Base-by-base conservation (phyloP, 78 protist genomes). In the Dictyostelium intermedium region DNA sequence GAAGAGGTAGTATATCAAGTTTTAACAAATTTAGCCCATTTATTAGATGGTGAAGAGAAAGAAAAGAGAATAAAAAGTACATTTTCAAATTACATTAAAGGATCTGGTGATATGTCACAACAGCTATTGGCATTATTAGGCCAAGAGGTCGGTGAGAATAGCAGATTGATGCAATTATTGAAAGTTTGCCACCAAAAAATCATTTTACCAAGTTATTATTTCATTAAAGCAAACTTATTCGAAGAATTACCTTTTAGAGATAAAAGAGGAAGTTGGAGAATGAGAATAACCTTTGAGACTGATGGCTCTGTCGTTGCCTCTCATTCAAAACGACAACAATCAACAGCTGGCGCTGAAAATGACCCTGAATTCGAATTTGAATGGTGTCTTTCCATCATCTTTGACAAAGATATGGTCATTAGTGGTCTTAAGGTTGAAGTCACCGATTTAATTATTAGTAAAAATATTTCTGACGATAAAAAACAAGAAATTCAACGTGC, bases 321-420 rank as follows among this genome's bases (percentile, higher is more conserved):
- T 13, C 94, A 89, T 69, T 80, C 87, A 23, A 89, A 89, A 35
- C 78, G 94, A 37, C 94, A 89, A 80, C 94, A 89, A 61, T 89
- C 94, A 6, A 89, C 94, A 10, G 78, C 82, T 39, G 94, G 94
- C 16, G 56, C 94, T 13, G 94, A 89, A 50, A 47, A 80, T 81
- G 94, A 89, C 23, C 94, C 94, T 0, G 94, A 89, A 30, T 89
- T 89, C n/a, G 94, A 89, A 39, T 89, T 89, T 69, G 94, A 89
- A 80, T 89, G 94, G 94, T 13, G 76, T 39, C 73, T 89, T 0
- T 45, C 94, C 9, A 80, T 80, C n/a, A 41, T 27, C 35, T 89
- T 70, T 47, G 94, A 89, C 14, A 56, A 80, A 32, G 81, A 78
- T 23, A 89, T 89, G 87, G 73, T 69, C 60, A 30, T 74, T 4